A percentile compares a stretch with the other conserved stretches of the same genome.
These are phyloP conservation scores for Papiliotrema terrestris DNA, from an alignment of 1,284 basidiomycete species.

Conservation along the genomic window DNA sequence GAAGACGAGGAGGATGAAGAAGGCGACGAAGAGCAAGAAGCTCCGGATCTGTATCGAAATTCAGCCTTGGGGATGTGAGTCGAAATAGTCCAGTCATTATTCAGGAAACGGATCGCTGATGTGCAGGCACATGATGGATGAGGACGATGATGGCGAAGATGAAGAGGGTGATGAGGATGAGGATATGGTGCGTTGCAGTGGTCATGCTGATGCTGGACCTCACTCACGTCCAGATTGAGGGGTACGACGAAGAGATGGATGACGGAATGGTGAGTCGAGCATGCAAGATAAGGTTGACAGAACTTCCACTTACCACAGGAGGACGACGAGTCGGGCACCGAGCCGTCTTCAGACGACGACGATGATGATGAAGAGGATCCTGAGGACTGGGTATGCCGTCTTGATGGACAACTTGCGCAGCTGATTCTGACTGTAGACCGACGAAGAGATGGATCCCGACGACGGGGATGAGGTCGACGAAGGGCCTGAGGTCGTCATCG, in stretches of 20 bases:
- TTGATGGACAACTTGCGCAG: no score
- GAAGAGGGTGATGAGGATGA: constrained; percentile 80
- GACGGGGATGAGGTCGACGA: constrained; percentile 27
- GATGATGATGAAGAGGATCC: constrained; percentile 48
- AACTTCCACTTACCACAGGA: constrained; percentile 21
- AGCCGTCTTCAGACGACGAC: constrained; percentile 31
- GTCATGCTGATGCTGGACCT: constrained; percentile 10
- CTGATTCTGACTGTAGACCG: constrained; percentile 20
- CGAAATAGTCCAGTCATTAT: background rate
- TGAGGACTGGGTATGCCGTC: constrained; percentile 28
- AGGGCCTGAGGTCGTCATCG: constrained; percentile 5
- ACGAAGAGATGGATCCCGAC: constrained; percentile 38
- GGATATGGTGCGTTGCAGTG: constrained; percentile 23
- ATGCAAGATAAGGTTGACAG: constrained; percentile 1
- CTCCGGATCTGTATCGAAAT: constrained; percentile 86
- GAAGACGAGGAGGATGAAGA: constrained; percentile 59
- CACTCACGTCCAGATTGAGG: constrained; percentile 23
- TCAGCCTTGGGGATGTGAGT: constrained; percentile 92
- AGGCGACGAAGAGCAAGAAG: constrained; percentile 56
- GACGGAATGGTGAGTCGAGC: constrained; percentile 22
- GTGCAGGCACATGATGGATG: background rate
- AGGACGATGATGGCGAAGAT: constrained; percentile 61
- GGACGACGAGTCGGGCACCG: constrained; percentile 59
- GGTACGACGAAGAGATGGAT: constrained; percentile 32
- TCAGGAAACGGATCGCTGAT: background rate